These are phyloP conservation scores for Anthracocystis walkeri DNA, from an alignment of 1,284 basidiomycete genomes.

Conservation along the genomic window DNA sequence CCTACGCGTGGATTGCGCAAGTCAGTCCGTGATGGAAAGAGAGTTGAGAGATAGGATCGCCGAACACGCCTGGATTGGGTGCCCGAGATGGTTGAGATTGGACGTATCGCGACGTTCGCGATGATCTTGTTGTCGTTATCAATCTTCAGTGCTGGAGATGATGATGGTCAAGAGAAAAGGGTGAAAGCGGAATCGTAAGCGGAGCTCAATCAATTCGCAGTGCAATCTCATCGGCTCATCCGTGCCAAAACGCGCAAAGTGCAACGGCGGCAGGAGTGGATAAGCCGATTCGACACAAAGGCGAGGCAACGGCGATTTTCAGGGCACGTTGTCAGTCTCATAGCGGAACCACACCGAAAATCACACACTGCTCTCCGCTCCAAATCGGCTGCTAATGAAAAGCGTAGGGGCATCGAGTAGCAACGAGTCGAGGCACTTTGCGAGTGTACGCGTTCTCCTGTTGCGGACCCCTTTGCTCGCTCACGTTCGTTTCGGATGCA, in stretches of 20 bases:
- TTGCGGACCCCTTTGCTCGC: no score
- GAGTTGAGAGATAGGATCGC: constrained; percentile 19
- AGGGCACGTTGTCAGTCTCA: constrained; percentile 6
- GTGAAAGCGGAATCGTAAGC: not conserved
- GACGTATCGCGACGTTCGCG: constrained; percentile 47
- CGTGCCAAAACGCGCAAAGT: constrained; percentile 2
- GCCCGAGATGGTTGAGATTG: constrained; percentile 55
- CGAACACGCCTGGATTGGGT: constrained; percentile 62
- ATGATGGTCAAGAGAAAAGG: constrained; percentile 16
- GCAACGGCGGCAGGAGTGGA: constrained; percentile 18
- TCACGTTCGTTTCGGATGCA: no score
- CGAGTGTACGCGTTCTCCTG: no score
- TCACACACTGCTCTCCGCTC: not conserved
- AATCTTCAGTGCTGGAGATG: constrained; percentile 22
- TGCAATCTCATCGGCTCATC: not conserved
- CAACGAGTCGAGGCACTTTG: no score
- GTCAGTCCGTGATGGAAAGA: constrained; percentile 19
- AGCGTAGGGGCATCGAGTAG: no score
- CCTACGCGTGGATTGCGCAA: constrained; percentile 57
- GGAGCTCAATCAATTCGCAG: not conserved
- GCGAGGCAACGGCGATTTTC: constrained; percentile 3
- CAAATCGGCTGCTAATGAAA: no score
- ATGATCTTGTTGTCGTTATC: constrained; percentile 38
- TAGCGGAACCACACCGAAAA: not conserved
- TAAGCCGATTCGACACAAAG: constrained; percentile 10